Evolutionary conservation across 345 rosid species (phyloP).

Genomic region (Adansonia digitata): DNA sequence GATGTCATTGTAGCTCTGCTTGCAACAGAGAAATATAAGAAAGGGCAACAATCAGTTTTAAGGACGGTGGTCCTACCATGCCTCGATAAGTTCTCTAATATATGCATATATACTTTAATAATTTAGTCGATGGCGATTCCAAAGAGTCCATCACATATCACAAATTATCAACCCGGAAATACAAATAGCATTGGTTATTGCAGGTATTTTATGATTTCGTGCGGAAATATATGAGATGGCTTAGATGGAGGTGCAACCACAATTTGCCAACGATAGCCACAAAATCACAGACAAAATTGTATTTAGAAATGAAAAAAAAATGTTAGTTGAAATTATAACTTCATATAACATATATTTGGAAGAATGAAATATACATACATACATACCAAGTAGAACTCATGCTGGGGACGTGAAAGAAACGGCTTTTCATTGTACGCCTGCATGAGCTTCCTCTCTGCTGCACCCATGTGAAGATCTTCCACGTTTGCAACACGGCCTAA

Average conservation of each 20-base stretch:
- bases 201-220: background rate
- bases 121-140: background rate
- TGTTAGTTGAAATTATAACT: background rate
- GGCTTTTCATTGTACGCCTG: conserved; percentile 98
- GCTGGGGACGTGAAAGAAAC: conserved; percentile 97
- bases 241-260: too few relatives aligned
- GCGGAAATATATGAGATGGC: background rate
- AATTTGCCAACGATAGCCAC: too few relatives aligned
- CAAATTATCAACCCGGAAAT: background rate
- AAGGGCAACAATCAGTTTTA: background rate
- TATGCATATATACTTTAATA: background rate
- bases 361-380: background rate
- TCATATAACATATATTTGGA: background rate
- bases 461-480: conserved; percentile 83
- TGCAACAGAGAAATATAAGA: background rate
- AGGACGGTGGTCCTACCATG: background rate
- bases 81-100: background rate
- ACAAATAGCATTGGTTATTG: background rate
- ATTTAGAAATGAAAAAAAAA: background rate
- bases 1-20: background rate
- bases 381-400: conserved; percentile 65
- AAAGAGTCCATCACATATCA: background rate
- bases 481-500: conserved; percentile 90
- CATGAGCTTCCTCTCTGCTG: conserved; percentile 90
- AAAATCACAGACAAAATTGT: background rate